A percentile compares a stretch with the other conserved stretches of the same genome.
These are phyloP conservation scores for Boletus bicolor DNA, from an alignment of 768 basidiomycete genomes.

Conservation along the genomic window DNA sequence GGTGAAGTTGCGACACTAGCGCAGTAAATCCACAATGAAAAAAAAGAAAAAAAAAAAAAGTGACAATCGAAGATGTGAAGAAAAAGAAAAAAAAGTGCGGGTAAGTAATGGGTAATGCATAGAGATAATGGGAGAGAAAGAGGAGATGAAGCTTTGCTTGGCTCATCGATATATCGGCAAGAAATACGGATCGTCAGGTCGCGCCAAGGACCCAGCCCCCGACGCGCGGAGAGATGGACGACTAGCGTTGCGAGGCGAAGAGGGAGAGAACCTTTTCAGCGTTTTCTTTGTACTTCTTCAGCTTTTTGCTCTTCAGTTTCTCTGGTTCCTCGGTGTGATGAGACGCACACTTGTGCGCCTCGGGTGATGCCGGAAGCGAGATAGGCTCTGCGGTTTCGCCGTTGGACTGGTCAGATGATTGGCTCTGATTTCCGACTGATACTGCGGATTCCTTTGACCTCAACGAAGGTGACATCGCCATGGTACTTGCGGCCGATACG, in stretches of 20 bases:
- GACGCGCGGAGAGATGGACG: conserved; percentile 16
- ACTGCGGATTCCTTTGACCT: conserved; percentile 78
- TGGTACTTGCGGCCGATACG: conserved; percentile 47
- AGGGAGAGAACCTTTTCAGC: conserved; percentile 83
- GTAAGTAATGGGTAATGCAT: conserved; percentile 29
- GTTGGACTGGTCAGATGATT: conserved; percentile 71
- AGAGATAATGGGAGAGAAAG: conserved; percentile 24
- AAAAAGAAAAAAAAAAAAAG: neutral
- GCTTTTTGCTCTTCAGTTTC: conserved; percentile 66
- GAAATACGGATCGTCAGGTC: conserved; percentile 13
- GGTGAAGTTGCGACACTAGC: conserved; percentile 21
- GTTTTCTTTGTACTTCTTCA: conserved; percentile 85
- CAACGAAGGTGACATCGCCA: conserved; percentile 59
- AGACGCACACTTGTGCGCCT: conserved; percentile 30
- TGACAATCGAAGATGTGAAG: conserved; percentile 6
- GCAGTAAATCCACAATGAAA: conserved; percentile 18
- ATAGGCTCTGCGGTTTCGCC: conserved; percentile 38
- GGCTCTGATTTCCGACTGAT: conserved; percentile 68
- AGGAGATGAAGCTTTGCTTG: conserved; percentile 19
- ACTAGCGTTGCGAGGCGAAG: conserved; percentile 69
- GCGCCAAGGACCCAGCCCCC: conserved; percentile 27
- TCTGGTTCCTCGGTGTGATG: conserved; percentile 45
- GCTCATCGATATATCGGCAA: conserved; percentile 14
- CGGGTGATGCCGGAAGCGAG: conserved; percentile 26
- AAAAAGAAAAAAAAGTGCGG: conserved; percentile 12